Evolutionary conservation across 352 stramenopile species (phyloP).

Genomic region (Globisporangium megalacanthum): DNA sequence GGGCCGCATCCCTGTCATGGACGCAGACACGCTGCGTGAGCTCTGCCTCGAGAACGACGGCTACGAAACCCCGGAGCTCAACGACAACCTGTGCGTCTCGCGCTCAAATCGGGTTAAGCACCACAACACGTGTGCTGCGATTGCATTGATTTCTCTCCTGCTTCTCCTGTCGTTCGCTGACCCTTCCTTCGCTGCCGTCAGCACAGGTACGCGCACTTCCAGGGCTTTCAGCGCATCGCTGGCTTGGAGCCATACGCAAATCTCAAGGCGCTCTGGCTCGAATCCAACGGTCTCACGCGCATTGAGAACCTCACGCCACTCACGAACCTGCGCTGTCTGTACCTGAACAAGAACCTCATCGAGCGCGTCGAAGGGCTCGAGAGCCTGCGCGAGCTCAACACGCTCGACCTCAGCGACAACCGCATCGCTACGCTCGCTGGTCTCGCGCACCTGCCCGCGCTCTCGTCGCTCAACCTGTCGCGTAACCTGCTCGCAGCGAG

Average conservation of each 20-base stretch:
- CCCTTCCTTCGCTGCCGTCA: slow-evolving; percentile 16
- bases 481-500: slow-evolving; percentile 84
- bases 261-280: slow-evolving; percentile 94
- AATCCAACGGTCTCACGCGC: slow-evolving; percentile 90
- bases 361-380: slow-evolving; percentile 66
- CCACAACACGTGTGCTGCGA: neutral
- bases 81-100: slow-evolving; percentile 77
- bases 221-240: slow-evolving; percentile 92
- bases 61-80: slow-evolving; percentile 77
- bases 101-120: neutral
- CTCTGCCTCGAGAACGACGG: slow-evolving; percentile 89
- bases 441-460: slow-evolving; percentile 59
- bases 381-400: slow-evolving; percentile 76
- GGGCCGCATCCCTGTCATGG: slow-evolving; percentile 83
- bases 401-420: slow-evolving; percentile 92
- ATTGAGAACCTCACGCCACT: slow-evolving; percentile 80
- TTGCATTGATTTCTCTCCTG: neutral
- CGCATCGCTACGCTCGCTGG: slow-evolving; percentile 77
- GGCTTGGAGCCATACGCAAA: slow-evolving; percentile 92
- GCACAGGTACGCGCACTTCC: slow-evolving; percentile 89
- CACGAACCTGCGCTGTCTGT: slow-evolving; percentile 87
- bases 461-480: slow-evolving; percentile 88
- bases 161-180: no score
- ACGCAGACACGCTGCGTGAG: slow-evolving; percentile 73
- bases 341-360: slow-evolving; percentile 93